These are phyloP conservation scores for Berberis thunbergii DNA, from an alignment of 164 flowering plant genomes.

Conservation along the genomic window DNA sequence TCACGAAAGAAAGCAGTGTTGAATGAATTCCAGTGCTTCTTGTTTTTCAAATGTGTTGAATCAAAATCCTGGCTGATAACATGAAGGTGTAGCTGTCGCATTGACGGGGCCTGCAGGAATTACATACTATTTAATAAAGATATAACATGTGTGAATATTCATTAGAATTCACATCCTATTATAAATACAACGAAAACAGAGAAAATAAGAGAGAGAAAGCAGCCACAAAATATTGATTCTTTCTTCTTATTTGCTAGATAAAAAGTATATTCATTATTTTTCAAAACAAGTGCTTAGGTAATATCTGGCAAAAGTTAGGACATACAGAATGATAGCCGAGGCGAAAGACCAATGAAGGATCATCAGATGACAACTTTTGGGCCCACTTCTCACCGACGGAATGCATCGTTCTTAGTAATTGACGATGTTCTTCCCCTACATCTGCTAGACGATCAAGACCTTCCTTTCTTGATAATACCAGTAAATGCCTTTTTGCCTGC, in stretches of 20 bases:
- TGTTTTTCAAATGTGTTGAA: slow-evolving; percentile 66
- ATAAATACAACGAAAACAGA: no score
- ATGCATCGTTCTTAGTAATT: slow-evolving; percentile 58
- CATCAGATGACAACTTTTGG: slow-evolving; percentile 46
- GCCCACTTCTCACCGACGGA: slow-evolving; percentile 64
- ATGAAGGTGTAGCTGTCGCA: slow-evolving; percentile 93
- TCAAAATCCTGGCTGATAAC: slow-evolving; percentile 91
- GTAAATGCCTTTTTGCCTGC: slow-evolving; percentile 70
- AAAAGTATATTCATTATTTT: no score
- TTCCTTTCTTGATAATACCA: slow-evolving; percentile 59
- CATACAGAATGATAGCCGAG: slow-evolving; percentile 92
- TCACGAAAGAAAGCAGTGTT: slow-evolving; percentile 73
- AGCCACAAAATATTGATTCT: no score
- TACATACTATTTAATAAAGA: background rate
- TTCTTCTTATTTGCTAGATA: no score
- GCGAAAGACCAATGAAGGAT: slow-evolving; percentile 62
- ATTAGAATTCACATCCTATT: no score
- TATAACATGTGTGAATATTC: background rate
- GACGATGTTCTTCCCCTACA: slow-evolving; percentile 54
- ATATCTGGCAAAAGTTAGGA: no score
- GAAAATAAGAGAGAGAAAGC: no score
- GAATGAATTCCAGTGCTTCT: slow-evolving; percentile 96
- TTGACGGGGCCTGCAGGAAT: slow-evolving; percentile 68
- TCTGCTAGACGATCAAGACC: slow-evolving; percentile 70
- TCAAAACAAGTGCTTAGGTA: no score